These are phyloP conservation scores for Sugiyamaella castrensis DNA, from an alignment of 1,139 yeast species.

Conservation along the genomic window DNA sequence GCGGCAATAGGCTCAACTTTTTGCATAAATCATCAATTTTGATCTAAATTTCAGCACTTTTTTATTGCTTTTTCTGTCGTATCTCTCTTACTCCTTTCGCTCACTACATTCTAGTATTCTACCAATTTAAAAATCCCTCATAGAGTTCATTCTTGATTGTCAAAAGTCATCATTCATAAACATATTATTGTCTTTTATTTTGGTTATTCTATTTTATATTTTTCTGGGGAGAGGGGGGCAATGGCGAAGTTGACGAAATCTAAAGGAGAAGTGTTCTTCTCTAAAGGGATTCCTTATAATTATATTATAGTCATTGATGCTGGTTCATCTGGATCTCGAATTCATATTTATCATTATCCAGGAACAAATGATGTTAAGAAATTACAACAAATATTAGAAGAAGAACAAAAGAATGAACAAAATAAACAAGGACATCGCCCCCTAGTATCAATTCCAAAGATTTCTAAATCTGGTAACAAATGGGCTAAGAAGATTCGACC, in stretches of 20 bases:
- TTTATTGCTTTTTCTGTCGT: too few relatives aligned
- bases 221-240: too few relatives aligned
- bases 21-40: too few relatives aligned
- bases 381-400: conserved; percentile 21
- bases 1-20: too few relatives aligned
- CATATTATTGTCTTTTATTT: background rate
- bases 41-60: too few relatives aligned
- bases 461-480: conserved; percentile 44
- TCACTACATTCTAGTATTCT: too few relatives aligned
- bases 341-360: conserved; percentile 68
- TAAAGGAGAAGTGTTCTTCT: conserved; percentile 19
- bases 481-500: conserved; percentile 67
- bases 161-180: too few relatives aligned
- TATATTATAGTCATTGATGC: conserved; percentile 69
- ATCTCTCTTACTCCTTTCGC: too few relatives aligned
- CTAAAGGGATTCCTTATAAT: conserved; percentile 22
- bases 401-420: conserved; percentile 17
- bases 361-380: conserved; percentile 38
- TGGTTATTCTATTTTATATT: background rate
- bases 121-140: too few relatives aligned
- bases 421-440: conserved; percentile 5
- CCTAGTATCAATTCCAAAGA: conserved; percentile 39
- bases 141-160: too few relatives aligned
- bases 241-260: conserved; percentile 10
- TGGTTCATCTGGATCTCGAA: conserved; percentile 79